Evolutionary conservation across 116 monocot species (phyloP).

Genomic region (Posidonia oceanica): DNA sequence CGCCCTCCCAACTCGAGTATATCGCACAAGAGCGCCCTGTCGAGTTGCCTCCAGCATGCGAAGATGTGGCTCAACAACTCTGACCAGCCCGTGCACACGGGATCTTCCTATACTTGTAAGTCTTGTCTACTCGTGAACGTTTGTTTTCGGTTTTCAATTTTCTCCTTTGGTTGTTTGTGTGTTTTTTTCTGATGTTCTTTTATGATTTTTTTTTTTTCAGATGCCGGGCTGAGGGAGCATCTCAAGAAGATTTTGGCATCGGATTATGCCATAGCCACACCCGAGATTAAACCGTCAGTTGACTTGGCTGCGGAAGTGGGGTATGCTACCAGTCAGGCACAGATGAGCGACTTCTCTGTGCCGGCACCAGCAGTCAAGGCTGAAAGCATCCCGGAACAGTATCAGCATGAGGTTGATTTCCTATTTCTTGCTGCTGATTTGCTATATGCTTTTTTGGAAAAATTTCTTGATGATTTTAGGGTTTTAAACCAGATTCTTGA

Average conservation of each 20-base stretch:
- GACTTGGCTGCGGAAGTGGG: slow-evolving; percentile 21
- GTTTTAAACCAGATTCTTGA: background rate
- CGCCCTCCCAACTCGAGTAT: slow-evolving; percentile 39
- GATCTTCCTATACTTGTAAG: slow-evolving; percentile 51
- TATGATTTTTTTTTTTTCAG: slow-evolving; percentile 2
- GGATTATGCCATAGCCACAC: slow-evolving; percentile 14
- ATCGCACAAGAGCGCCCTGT: slow-evolving; percentile 65
- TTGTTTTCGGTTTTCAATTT: background rate
- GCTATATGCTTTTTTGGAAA: background rate
- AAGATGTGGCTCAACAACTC: slow-evolving; percentile 48
- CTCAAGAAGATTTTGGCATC: slow-evolving; percentile 20
- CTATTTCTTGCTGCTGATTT: background rate
- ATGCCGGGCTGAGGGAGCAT: slow-evolving; percentile 16
- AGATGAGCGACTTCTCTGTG: slow-evolving; percentile 3
- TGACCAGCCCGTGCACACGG: slow-evolving; percentile 35
- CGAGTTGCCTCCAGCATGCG: slow-evolving; percentile 52
- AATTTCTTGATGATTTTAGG: background rate
- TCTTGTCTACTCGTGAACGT: background rate
- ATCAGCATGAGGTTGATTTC: slow-evolving; percentile 3
- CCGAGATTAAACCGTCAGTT: slow-evolving; percentile 18
- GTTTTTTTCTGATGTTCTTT: background rate
- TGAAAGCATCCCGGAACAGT: slow-evolving; percentile 10
- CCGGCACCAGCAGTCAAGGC: slow-evolving; percentile 5
- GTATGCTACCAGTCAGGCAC: slow-evolving; percentile 6
- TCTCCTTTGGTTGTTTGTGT: background rate